Base-by-base conservation (phyloP, 73 alveolate species). In the Effrenium voratum region DNA sequence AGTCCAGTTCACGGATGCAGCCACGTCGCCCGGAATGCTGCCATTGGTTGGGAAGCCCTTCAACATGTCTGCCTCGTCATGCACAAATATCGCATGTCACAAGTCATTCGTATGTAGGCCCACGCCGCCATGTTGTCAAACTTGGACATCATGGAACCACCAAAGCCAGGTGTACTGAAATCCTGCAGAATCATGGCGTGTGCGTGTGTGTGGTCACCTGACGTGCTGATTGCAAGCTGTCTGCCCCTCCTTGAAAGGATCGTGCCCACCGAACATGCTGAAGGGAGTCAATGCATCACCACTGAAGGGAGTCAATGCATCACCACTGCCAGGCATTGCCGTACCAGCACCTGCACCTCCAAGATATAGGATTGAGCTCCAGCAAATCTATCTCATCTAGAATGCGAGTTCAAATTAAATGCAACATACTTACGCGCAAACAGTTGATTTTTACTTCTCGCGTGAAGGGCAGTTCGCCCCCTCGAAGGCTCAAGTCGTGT, bases 81-180 rank as follows among this genome's bases (percentile, higher is more conserved):
- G 63, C 26, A 52, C 63, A 52, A 19, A 8, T 12, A 52, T 52
- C 26, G 19, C 63, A 19, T 52, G 63, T 12, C 26, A 19, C 8
- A 8, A 52, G 63, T 59, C 77, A 32, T 32, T 12, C 57, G 50
- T 34, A 0, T 70, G 26, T 44, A 5, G 70, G 2, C 63, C 97
- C 73, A 45, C 40, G 87, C 97, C 13, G 97, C 97, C 46, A 90
- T 46, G 73, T 90, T 75, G 55, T 90, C 97, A 41, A 90, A 90
- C 38, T 87, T 34, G 43, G 97, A 90, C 97, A 90, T 90, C 88
- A 90, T 66, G 43, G 88, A 75, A 47, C 97, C 97, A 0, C 97
- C 97, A 2, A 90, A 47, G 34, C 88, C 88, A 44, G 44, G 28
- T 3, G 55, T 79, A n/a, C 55, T 44, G 77, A 59, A 46, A 59